Conservation (phyloP, 2,329 filamentous ascomycete genomes). For the Incumbomyces delicatus region DNA sequence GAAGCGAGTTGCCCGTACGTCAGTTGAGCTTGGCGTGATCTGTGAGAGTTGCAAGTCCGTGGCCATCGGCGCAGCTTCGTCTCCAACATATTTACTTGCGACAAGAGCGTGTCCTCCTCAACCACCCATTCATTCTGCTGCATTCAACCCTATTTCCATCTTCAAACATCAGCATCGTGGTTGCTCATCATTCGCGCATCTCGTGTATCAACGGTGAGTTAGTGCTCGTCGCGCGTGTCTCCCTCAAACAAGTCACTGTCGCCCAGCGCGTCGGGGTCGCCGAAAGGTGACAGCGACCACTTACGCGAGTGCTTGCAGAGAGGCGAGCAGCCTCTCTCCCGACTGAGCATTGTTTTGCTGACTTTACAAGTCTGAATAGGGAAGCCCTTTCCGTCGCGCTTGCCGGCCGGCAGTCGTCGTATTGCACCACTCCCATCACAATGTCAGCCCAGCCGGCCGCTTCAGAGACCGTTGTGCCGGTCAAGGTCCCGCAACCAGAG, state of each 20-base stretch:
- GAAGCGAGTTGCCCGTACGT: neutral
- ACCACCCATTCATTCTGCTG: neutral
- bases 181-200: no score
- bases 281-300: no score
- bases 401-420: no score
- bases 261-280: no score
- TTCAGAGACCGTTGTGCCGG: slow-evolving; percentile 14
- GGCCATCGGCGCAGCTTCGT: slow-evolving; percentile 2
- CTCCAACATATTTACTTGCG: neutral
- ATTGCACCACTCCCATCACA: neutral
- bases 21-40: slow-evolving; percentile 4
- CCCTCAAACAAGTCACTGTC: no score
- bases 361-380: no score
- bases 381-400: no score
- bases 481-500: slow-evolving; percentile 18
- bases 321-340: no score
- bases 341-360: no score
- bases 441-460: slow-evolving; percentile 1
- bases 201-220: no score
- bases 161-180: neutral
- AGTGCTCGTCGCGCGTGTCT: no score
- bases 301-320: no score
- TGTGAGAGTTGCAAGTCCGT: neutral
- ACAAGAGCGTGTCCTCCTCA: neutral
- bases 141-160: neutral